Evolutionary conservation across 768 basidiomycete genomes (phyloP), one percentile per base, ranked within the genome.

Genomic region (Mycena vulgaris): DNA sequence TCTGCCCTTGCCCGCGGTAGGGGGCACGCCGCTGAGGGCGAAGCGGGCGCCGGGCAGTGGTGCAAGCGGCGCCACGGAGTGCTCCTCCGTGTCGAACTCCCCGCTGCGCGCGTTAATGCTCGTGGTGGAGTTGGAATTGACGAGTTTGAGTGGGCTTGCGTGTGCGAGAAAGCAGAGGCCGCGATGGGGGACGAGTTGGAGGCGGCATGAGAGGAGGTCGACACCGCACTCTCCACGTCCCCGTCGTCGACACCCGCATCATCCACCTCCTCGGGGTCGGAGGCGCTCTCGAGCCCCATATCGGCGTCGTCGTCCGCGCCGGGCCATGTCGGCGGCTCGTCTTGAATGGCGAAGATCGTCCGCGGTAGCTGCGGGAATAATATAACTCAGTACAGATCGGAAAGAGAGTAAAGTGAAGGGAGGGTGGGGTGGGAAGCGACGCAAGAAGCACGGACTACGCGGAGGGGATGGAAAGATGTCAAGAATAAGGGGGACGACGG

Each of bases 281-380:
- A 96, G 27, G 97, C 90, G 7, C 92, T 94, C 76, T 95, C 93
- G 25, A 96, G 80, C 1, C 92, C 94, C 83, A 93, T 90, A 65
- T 87, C 87, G 70, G 92, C 93, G 13, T 13, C 33, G 13, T 35
- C 33, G 33, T 35, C 92, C 69, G 74, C 63, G 45, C 61, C 61
- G 39, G 63, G 55, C 55, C 63, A 48, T 21, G 63, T 65, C 39
- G 33, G 63, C 9, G 73, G 75, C 62, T 47, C 62, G 58, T 17
- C 60, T 65, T 65, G 42, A 69, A 61, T 55, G 28, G 53, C 28
- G 35, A 53, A 70, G 35, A 64, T 51, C 49, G 48, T 21, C 13
- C 61, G 37, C 28, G 97, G 97, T 13, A 35, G n/a, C 33, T 35
- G 33, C 13, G 13, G 33, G 33, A 35, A 13, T 35, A 35, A 6